A percentile compares a stretch with the other conserved stretches of the same genome.
phyloP scores from a whole-genome alignment of 1,139 yeast species.

The Nakaseomyces glabratus region DNA sequence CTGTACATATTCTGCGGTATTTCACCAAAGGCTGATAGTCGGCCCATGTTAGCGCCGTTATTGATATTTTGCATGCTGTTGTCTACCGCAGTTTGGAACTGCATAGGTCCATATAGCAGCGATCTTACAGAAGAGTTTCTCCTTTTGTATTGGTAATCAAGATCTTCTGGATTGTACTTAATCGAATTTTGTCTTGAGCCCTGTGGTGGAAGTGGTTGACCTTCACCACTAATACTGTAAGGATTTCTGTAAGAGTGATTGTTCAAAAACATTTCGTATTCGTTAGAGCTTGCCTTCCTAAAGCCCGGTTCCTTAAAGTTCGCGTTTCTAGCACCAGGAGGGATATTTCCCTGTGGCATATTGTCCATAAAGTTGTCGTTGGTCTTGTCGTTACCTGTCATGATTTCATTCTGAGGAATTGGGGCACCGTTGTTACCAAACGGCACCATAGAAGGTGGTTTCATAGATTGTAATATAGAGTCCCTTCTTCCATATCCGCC shows the following conservation, averaged over 20 bases:
- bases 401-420: slow-evolving; percentile 12
- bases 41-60: background rate
- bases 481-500: slow-evolving; percentile 4
- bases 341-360: slow-evolving; percentile 9
- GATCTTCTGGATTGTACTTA: slow-evolving; percentile 25
- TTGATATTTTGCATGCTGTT: slow-evolving; percentile 9
- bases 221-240: background rate
- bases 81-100: slow-evolving; percentile 8
- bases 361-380: slow-evolving; percentile 13
- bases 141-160: slow-evolving; percentile 24
- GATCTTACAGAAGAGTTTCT: slow-evolving; percentile 24
- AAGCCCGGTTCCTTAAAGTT: slow-evolving; percentile 1
- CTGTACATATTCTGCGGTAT: background rate
- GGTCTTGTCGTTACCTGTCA: slow-evolving; percentile 15
- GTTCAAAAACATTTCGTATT: slow-evolving; percentile 5
- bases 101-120: slow-evolving; percentile 6
- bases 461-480: slow-evolving; percentile 3
- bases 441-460: slow-evolving; percentile 5
- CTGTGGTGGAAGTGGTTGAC: background rate
- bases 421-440: slow-evolving; percentile 10
- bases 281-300: slow-evolving; percentile 1
- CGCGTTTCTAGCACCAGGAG: background rate
- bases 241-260: slow-evolving; percentile 3
- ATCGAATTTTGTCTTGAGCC: slow-evolving; percentile 22
- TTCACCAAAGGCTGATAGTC: slow-evolving; percentile 3